Percentiles rank a stretch among this genome's conserved stretches.
Conservation (phyloP, 345 rosid genomes). For the Bruguiera sexangula region DNA sequence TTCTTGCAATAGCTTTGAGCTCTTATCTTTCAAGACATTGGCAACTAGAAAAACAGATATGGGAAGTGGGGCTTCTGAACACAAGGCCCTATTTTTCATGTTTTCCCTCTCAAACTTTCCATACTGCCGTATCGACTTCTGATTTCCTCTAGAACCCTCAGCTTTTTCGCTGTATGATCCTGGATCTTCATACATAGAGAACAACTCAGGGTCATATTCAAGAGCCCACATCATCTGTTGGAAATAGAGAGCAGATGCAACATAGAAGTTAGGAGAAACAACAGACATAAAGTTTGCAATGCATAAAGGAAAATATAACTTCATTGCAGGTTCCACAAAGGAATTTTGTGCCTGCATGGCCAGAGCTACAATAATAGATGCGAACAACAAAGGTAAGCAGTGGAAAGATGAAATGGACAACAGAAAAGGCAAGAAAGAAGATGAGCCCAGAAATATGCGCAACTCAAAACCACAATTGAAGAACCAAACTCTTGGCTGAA, state of each 20-base stretch:
- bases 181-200: conserved; percentile 62
- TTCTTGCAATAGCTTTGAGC: conserved; percentile 70
- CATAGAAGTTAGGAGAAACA: conserved; percentile 1
- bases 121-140: conserved; percentile 59
- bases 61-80: conserved; percentile 71
- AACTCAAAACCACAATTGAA: too few relatives aligned
- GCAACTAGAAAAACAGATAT: conserved; percentile 95
- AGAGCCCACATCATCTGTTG: conserved; percentile 99
- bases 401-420: not conserved
- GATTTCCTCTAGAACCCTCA: conserved; percentile 56
- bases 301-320: not conserved
- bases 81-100: conserved; percentile 52
- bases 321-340: too few relatives aligned
- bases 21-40: conserved; percentile 92
- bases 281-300: conserved; percentile 1
- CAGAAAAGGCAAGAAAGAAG: too few relatives aligned
- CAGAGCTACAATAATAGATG: not conserved
- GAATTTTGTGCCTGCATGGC: too few relatives aligned
- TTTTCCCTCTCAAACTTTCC: conserved; percentile 93
- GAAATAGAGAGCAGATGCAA: conserved; percentile 8
- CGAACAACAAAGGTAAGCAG: not conserved
- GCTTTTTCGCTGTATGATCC: conserved; percentile 40
- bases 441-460: too few relatives aligned
- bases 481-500: too few relatives aligned
- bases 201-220: conserved; percentile 87